Percentiles rank a stretch among this genome's conserved stretches.
These are phyloP conservation scores for Solanum dulcamara DNA, from an alignment of 257 asterid species.

Conservation along the genomic window DNA sequence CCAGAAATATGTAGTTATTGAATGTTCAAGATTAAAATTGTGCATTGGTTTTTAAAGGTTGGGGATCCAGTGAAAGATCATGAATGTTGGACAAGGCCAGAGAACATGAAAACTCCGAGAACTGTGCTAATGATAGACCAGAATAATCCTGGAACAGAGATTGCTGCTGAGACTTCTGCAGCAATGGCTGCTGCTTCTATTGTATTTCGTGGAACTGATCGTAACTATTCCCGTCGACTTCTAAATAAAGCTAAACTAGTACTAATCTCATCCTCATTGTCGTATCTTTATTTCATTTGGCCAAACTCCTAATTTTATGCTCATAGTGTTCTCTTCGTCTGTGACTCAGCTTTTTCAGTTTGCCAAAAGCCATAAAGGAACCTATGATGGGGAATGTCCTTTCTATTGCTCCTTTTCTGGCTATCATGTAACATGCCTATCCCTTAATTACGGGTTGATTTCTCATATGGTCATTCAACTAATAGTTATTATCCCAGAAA, in stretches of 20 bases:
- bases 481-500: background rate
- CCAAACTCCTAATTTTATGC: background rate
- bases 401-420: constrained; percentile 90
- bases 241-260: constrained; percentile 34
- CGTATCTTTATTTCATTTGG: background rate
- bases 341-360: constrained; percentile 43
- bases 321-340: background rate
- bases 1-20: background rate
- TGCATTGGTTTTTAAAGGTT: constrained; percentile 30
- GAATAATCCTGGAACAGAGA: constrained; percentile 59
- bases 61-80: constrained; percentile 78
- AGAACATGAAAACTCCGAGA: constrained; percentile 62
- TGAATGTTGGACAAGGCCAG: constrained; percentile 71
- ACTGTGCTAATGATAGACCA: constrained; percentile 41
- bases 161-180: constrained; percentile 71
- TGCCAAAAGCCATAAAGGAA: constrained; percentile 52
- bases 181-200: constrained; percentile 71
- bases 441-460: background rate
- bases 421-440: constrained; percentile 32
- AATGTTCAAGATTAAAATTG: background rate
- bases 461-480: background rate
- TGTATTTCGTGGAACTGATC: constrained; percentile 29
- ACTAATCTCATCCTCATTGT: background rate
- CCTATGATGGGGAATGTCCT: constrained; percentile 86
- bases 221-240: constrained; percentile 30